These are phyloP conservation scores for Trichocomaceae sp. DNA, from an alignment of 2,329 filamentous ascomycete genomes.

Conservation along the genomic window DNA sequence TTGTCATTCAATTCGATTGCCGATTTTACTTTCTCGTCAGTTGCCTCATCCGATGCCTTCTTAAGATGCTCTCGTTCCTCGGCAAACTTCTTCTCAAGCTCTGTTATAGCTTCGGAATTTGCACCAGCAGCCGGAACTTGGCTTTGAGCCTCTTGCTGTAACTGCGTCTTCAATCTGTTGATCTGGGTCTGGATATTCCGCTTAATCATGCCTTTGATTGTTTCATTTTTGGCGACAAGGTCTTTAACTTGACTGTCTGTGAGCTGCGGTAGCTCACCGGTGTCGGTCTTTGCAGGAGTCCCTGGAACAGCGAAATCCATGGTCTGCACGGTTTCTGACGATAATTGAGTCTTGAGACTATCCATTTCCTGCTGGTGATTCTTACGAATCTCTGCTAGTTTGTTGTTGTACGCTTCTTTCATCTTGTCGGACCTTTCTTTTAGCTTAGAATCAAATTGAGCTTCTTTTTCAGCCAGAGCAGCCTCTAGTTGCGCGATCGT, in stretches of 20 bases:
- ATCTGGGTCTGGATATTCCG: slow-evolving; percentile 53
- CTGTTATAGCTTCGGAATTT: slow-evolving; percentile 31
- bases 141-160: slow-evolving; percentile 34
- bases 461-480: slow-evolving; percentile 46
- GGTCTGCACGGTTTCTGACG: slow-evolving; percentile 23
- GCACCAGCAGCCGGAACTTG: slow-evolving; percentile 16
- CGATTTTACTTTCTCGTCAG: slow-evolving; percentile 51
- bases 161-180: slow-evolving; percentile 29
- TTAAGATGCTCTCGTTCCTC: slow-evolving; percentile 37
- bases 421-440: slow-evolving; percentile 50
- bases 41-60: slow-evolving; percentile 48
- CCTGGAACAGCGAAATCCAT: slow-evolving; percentile 18
- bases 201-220: slow-evolving; percentile 44
- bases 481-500: slow-evolving; percentile 50
- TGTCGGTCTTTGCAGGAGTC: slow-evolving; percentile 24
- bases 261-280: slow-evolving; percentile 35
- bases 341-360: slow-evolving; percentile 33
- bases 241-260: slow-evolving; percentile 46
- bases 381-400: slow-evolving; percentile 52
- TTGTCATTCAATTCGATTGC: slow-evolving; percentile 68
- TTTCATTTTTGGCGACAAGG: slow-evolving; percentile 45
- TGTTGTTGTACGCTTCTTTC: slow-evolving; percentile 63
- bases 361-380: slow-evolving; percentile 46
- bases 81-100: slow-evolving; percentile 33
- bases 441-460: slow-evolving; percentile 44